Percentiles rank a stretch among this genome's conserved stretches.
Conservation (phyloP, 257 asterid genomes). For the Solanum ossicruentum region DNA sequence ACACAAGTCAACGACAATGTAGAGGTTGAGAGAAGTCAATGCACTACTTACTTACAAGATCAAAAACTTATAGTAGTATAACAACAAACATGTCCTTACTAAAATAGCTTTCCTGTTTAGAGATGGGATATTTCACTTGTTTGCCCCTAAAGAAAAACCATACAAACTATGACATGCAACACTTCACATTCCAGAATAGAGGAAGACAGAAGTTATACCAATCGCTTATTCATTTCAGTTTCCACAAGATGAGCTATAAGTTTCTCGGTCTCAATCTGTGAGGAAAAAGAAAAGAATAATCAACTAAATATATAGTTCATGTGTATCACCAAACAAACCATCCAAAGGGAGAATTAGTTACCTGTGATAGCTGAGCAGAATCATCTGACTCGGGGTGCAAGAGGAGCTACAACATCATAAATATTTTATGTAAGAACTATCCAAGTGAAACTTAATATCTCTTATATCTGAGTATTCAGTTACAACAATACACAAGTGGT, state of each 20-base stretch:
- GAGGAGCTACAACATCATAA: conserved; percentile 46
- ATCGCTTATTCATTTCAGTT: conserved; percentile 76
- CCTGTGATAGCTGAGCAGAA: conserved; percentile 98
- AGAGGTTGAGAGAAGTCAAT: neutral
- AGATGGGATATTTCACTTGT: neutral
- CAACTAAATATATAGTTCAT: neutral
- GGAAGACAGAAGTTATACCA: conserved; percentile 24
- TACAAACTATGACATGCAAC: neutral
- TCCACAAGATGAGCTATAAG: conserved; percentile 95
- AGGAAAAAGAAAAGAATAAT: neutral
- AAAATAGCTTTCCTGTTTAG: neutral
- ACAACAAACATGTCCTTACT: neutral
- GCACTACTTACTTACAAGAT: neutral
- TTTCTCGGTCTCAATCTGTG: conserved; percentile 95
- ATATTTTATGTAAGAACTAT: conserved; percentile 11
- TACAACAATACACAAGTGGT: neutral
- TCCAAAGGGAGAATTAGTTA: conserved; percentile 14
- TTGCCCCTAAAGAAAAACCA: neutral
- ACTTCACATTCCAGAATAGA: neutral
- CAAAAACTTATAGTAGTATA: neutral
- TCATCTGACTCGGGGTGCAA: conserved; percentile 96
- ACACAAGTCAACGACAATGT: neutral
- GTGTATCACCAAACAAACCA: neutral
- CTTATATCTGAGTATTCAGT: neutral
- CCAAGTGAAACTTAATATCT: neutral